phyloP scores from a whole-genome alignment of 495 filamentous ascomycete genomes.

The Neurospora sublineolata region DNA sequence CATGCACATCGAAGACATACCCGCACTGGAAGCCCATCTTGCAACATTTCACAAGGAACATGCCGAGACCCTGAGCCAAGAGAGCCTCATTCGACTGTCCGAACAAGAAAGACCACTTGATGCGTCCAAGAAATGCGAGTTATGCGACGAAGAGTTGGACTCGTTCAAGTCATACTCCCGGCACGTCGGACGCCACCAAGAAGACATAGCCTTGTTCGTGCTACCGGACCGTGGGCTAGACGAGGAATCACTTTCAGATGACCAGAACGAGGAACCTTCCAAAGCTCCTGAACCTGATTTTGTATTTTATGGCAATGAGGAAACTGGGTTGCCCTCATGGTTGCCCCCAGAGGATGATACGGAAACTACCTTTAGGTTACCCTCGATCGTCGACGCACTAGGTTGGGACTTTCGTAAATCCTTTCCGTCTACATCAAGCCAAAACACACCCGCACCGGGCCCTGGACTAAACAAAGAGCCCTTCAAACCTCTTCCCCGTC shows the following conservation, averaged over 20 bases:
- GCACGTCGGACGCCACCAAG: constrained; percentile 7
- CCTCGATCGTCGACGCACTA: too few relatives aligned
- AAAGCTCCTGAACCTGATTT: too few relatives aligned
- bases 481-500: too few relatives aligned
- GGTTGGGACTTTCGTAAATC: too few relatives aligned
- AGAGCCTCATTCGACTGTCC: not conserved
- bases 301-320: too few relatives aligned
- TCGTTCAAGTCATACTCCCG: constrained; percentile 1
- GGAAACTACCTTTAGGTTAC: too few relatives aligned
- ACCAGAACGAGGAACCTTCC: not conserved
- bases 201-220: constrained; percentile 2
- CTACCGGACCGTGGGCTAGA: not conserved
- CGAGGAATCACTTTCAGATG: not conserved
- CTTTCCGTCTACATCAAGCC: too few relatives aligned
- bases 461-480: too few relatives aligned
- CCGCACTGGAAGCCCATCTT: not conserved
- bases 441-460: too few relatives aligned
- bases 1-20: not conserved
- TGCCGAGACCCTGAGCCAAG: not conserved
- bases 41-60: not conserved
- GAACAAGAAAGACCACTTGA: not conserved
- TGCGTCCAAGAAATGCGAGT: not conserved
- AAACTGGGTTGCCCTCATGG: too few relatives aligned
- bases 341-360: too few relatives aligned
- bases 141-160: not conserved